phyloP scores from a whole-genome alignment of 768 basidiomycete genomes.

The Mycena pura region DNA sequence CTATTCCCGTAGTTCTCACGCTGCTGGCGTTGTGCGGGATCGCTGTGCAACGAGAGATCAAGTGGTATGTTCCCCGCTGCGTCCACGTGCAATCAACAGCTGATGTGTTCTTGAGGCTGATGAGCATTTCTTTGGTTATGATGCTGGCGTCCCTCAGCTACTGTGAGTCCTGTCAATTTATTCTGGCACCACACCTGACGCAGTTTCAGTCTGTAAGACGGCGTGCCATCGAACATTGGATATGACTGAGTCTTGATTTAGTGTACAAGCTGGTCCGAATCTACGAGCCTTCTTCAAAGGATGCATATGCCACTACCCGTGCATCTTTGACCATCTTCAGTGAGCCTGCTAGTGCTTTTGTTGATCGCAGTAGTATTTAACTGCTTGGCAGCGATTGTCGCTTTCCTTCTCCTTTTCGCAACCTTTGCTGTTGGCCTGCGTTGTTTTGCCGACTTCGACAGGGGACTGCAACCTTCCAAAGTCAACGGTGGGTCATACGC shows the following conservation, averaged over 20 bases:
- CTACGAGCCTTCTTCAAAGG: slow-evolving; percentile 64
- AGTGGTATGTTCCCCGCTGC: slow-evolving; percentile 57
- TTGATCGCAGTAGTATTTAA: not conserved
- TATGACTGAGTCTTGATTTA: slow-evolving; percentile 34
- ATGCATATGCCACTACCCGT: slow-evolving; percentile 72
- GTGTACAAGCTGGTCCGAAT: slow-evolving; percentile 89
- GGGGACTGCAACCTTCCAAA: slow-evolving; percentile 78
- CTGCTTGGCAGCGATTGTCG: slow-evolving; percentile 64
- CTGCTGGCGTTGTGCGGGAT: slow-evolving; percentile 69
- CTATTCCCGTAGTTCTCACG: slow-evolving; percentile 79
- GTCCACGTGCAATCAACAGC: not conserved
- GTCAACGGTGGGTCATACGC: slow-evolving; percentile 66
- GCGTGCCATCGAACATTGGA: not conserved
- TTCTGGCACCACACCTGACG: not conserved
- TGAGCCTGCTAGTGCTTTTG: slow-evolving; percentile 42
- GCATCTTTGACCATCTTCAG: slow-evolving; percentile 84
- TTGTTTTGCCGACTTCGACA: slow-evolving; percentile 84
- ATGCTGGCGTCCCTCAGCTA: slow-evolving; percentile 82
- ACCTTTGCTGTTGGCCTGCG: slow-evolving; percentile 80
- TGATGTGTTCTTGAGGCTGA: slow-evolving; percentile 55
- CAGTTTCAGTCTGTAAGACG: slow-evolving; percentile 46
- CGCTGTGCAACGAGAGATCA: slow-evolving; percentile 83
- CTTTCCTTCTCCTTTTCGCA: slow-evolving; percentile 75
- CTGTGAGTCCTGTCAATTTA: slow-evolving; percentile 56
- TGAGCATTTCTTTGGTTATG: slow-evolving; percentile 72